Conservation (phyloP, 371 early-diverging fungal species). For the Syncephalastrum monosporum region DNA sequence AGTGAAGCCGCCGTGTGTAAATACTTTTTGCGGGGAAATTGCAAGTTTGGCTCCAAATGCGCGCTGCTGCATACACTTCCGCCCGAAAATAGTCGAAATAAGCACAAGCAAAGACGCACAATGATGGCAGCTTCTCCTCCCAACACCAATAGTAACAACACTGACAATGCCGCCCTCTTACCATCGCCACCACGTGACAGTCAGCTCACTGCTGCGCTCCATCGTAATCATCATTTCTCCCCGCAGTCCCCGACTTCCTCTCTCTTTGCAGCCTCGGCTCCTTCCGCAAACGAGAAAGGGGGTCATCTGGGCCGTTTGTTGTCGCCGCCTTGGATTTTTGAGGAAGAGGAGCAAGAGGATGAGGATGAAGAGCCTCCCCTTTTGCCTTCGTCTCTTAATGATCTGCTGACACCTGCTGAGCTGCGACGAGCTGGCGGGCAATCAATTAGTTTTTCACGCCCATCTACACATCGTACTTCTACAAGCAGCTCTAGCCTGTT, state of each 20-base stretch:
- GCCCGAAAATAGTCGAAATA: conserved; percentile 18
- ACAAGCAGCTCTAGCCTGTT: too few relatives aligned
- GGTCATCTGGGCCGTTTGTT: background rate
- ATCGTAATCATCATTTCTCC: background rate
- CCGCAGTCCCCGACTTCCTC: background rate
- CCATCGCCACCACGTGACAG: too few relatives aligned
- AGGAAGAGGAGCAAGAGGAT: background rate
- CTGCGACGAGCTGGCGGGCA: conserved; percentile 18
- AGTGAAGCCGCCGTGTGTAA: conserved; percentile 70
- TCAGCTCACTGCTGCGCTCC: conserved; percentile 3
- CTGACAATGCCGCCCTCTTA: too few relatives aligned
- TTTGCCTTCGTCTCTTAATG: conserved; percentile 59
- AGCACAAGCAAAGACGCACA: conserved; percentile 2
- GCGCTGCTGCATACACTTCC: conserved; percentile 59
- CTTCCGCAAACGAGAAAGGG: background rate
- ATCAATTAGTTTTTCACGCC: background rate
- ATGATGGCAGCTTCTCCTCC: background rate
- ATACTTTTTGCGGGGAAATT: conserved; percentile 78
- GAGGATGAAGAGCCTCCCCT: conserved; percentile 33
- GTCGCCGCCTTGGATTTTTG: background rate
- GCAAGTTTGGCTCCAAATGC: conserved; percentile 80
- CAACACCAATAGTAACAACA: conserved; percentile 4
- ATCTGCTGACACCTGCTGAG: conserved; percentile 55
- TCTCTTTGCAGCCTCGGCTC: background rate
- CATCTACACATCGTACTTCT: too few relatives aligned